These are phyloP conservation scores for Leptographium flavum DNA, from an alignment of 2,329 filamentous ascomycete species.

Conservation along the genomic window DNA sequence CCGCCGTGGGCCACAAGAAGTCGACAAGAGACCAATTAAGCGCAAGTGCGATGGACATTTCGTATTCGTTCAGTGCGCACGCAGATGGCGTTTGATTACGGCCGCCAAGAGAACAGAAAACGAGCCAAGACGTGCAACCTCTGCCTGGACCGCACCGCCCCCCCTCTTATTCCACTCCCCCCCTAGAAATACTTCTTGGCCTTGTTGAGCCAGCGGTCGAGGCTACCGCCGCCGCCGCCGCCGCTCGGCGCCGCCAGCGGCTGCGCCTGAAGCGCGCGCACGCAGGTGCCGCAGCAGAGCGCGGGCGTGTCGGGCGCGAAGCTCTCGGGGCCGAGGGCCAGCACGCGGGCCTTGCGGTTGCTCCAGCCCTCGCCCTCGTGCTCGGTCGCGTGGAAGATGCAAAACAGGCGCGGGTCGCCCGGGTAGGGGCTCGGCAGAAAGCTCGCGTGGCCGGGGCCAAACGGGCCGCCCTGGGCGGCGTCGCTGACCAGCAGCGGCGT, in stretches of 20 bases:
- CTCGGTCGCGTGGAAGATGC: conserved; percentile 10
- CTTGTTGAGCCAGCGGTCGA: background rate
- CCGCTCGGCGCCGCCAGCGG: no score
- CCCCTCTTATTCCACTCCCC: no score
- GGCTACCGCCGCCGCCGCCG: no score
- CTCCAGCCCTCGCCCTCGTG: conserved; percentile 10
- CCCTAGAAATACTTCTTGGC: background rate
- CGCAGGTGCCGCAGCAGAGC: background rate
- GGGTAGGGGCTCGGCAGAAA: conserved; percentile 8
- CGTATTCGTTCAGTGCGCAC: no score
- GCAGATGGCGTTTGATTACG: no score
- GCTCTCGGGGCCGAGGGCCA: conserved; percentile 6
- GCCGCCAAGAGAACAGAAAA: no score
- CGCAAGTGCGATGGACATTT: no score
- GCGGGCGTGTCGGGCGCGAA: conserved; percentile 7
- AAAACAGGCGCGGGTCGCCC: conserved; percentile 9
- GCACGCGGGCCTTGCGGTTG: conserved; percentile 11
- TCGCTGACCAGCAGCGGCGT: conserved; percentile 2
- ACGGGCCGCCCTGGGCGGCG: conserved; percentile 2
- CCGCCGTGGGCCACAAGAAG: no score
- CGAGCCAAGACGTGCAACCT: no score
- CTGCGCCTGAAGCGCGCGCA: no score
- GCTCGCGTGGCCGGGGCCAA: conserved; percentile 12
- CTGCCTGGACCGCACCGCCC: no score
- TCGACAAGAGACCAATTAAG: no score